Base-by-base conservation (phyloP, 345 rosid genomes). In the Rhizophora apiculata region DNA sequence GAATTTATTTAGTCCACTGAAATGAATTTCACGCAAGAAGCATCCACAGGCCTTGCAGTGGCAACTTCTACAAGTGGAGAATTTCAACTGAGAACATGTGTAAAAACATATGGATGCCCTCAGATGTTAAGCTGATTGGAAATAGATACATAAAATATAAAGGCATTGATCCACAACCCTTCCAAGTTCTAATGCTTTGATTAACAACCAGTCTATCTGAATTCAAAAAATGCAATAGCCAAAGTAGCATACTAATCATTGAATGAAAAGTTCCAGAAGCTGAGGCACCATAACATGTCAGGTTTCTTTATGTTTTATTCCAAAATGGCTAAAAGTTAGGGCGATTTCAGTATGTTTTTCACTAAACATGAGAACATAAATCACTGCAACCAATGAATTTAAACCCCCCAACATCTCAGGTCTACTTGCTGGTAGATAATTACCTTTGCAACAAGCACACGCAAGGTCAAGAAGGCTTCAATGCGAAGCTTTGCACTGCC, bases 401-500 rank as follows among this genome's bases (percentile, higher is more conserved):
- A 34, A 53, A 59, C 37, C 8, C 60, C 60, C 21, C 10, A 52
- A 75, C 27, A 19, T 7, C 48, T 51, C 52, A 30, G 69, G 9
- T 4, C 9, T 18, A 57, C 26, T 18, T 27, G 6, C 22, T 37
- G 30, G 19, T 32, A 55, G 53, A 39, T 27, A 79, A 68, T 68
- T 82, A 94, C 98, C 97, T 88, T 91, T 58, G 96, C 94, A 60
- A 91, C 89, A 79, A 94, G 95, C 60, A 87, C 57, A 18, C 97
- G 88, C 55, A 91, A 59, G 70, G 98, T 81, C 69, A 85, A 6
- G 78, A 87, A 87, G 64, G 96, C 93, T 81, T 94, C 97, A 73
- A 85, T 77, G 13, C 96, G 88, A 69, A 89, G 84, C 72, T 78
- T 85, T 24, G 89, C 94, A 77, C 85, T 88, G 75, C 98, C 98